Evolutionary conservation across 2,329 filamentous ascomycete genomes (phyloP).

Genomic region (Diaporthe sp.): DNA sequence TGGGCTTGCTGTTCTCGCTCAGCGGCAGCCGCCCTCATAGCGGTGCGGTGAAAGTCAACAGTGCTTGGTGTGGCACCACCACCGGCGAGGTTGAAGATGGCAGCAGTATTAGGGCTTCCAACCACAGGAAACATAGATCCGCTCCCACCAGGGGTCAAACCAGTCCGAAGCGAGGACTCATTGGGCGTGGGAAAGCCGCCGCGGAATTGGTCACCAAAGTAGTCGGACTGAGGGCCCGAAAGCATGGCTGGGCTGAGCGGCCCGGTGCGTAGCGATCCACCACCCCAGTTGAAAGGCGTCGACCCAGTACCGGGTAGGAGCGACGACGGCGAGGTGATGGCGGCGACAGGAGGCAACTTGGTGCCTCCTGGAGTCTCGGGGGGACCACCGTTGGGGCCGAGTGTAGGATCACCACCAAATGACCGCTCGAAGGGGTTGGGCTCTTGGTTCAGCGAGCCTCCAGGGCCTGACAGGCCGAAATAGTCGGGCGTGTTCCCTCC

Average conservation of each 20-base stretch:
- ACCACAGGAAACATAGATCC: slow-evolving; percentile 95
- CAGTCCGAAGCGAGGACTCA: slow-evolving; percentile 92
- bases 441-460: slow-evolving; percentile 74
- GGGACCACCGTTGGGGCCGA: slow-evolving; percentile 22
- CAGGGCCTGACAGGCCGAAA: slow-evolving; percentile 68
- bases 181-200: slow-evolving; percentile 94
- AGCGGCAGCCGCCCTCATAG: slow-evolving; percentile 80
- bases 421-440: slow-evolving; percentile 98
- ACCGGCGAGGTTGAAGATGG: slow-evolving; percentile 81
- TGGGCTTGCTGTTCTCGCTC: slow-evolving; percentile 62
- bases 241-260: slow-evolving; percentile 98
- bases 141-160: slow-evolving; percentile 91
- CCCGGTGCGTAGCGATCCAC: slow-evolving; percentile 87
- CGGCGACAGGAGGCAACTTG: slow-evolving; percentile 88
- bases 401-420: slow-evolving; percentile 71
- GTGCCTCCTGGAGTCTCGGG: slow-evolving; percentile 85
- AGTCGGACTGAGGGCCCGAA: slow-evolving; percentile 85
- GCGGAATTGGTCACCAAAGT: slow-evolving; percentile 84
- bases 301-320: slow-evolving; percentile 79
- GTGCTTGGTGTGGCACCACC: slow-evolving; percentile 90
- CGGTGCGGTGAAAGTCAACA: slow-evolving; percentile 93
- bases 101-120: slow-evolving; percentile 87
- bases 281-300: slow-evolving; percentile 81
- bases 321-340: slow-evolving; percentile 89
- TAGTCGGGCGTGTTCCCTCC: slow-evolving; percentile 74